Base-by-base conservation (phyloP, 148 eudicot genomes). In the Vaccinium myrtillus region DNA sequence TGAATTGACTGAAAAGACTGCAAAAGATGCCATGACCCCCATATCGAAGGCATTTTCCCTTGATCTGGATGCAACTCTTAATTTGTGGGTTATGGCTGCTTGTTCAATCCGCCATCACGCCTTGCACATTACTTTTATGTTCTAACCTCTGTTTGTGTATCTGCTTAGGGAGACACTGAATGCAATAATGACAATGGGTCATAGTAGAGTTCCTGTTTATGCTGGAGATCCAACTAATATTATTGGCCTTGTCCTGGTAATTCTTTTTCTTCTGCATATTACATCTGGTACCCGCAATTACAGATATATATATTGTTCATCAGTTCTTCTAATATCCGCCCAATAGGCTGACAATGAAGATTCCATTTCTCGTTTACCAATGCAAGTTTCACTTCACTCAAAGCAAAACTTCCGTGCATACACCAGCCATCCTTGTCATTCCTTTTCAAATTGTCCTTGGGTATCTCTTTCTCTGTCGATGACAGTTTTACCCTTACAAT, bases 21-120 rank as follows among this genome's bases (percentile, higher is more conserved):
- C 93, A 83, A 95, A 93, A 88, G 99, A 97, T 93, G 99, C 99
- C 74, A 95, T 97, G 99, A 97, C 98, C 56, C 95, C 93, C 55
- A 97, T 97, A 85, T 87, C 94, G 86, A 95, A 95, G 94, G 98
- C 99, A 89, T 97, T 97, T 91, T 94, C 99, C 91, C 93, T 97
- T 94, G 99, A 97, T 94, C 93, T 97, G 88, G 96, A 97, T 91
- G 98, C 95, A 91, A 95, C 88, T 90, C 98, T 97, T 92, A 91
- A 88, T 90, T 93, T 94, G 98, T 97, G 96, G 91, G 98, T 93
- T 84, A 88, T 89, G 48, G 77, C 86, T 87, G 80, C 71, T 85
- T 85, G 61, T 89, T 75, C 59, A 70, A 83, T 83, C 88, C 82
- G 21, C 84, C 67, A 11, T 83, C 77, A 75, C 81, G 73, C 39